A percentile compares a stretch with the other conserved stretches of the same genome.
phyloP scores from a whole-genome alignment of 345 rosid species.

The Brassica carinata region DNA sequence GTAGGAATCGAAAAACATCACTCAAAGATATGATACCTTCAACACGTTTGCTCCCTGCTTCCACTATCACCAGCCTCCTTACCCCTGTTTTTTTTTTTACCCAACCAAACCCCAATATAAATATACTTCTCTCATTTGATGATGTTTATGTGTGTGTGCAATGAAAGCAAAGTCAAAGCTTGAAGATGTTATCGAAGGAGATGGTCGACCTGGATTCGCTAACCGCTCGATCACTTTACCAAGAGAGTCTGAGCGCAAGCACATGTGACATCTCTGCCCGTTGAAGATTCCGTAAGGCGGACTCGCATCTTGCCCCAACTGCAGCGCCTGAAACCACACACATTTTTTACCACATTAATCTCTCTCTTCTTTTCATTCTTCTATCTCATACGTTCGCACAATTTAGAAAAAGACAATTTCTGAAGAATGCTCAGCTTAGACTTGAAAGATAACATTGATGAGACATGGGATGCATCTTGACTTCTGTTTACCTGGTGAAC shows the following conservation, averaged over 20 bases:
- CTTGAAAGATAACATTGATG: background rate
- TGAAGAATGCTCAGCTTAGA: conserved; percentile 6
- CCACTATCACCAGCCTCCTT: conserved; percentile 74
- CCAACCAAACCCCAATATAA: background rate
- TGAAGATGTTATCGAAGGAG: background rate
- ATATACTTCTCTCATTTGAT: background rate
- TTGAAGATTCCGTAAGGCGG: conserved; percentile 51
- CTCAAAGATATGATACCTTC: conserved; percentile 79
- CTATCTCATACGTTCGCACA: background rate
- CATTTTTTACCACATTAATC: background rate
- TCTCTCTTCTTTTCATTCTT: background rate
- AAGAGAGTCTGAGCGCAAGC: conserved; percentile 74
- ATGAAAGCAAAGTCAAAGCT: background rate
- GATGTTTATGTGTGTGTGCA: background rate
- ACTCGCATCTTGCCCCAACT: conserved; percentile 72
- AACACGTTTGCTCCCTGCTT: conserved; percentile 87
- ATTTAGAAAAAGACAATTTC: background rate
- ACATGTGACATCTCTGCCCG: conserved; percentile 86
- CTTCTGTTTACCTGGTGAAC: conserved; percentile 76
- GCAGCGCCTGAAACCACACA: conserved; percentile 59
- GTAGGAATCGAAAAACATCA: conserved; percentile 70
- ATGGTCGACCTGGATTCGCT: conserved; percentile 60
- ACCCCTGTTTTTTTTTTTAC: conserved; percentile 48
- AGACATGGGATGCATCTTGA: background rate
- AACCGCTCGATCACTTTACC: conserved; percentile 84